phyloP scores from a whole-genome alignment of 805 yeast genomes.

The Spathaspora boniae region DNA sequence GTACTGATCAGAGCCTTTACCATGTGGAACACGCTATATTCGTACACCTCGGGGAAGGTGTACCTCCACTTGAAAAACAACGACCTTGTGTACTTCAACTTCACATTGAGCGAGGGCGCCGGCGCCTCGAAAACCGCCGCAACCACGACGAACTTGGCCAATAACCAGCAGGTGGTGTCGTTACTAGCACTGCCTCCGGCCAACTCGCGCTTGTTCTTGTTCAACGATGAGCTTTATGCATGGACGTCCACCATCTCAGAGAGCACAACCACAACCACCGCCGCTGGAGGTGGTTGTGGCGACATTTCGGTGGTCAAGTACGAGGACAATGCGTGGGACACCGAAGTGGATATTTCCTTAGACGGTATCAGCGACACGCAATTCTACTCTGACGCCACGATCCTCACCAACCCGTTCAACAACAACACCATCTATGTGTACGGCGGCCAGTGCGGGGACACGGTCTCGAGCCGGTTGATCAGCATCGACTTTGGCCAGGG shows the following conservation, averaged over 20 bases:
- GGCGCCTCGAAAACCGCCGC: too few relatives aligned
- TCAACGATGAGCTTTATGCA: slow-evolving; percentile 28
- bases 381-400: slow-evolving; percentile 34
- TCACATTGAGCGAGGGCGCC: slow-evolving; percentile 30
- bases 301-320: slow-evolving; percentile 20
- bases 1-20: too few relatives aligned
- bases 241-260: slow-evolving; percentile 10
- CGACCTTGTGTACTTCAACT: slow-evolving; percentile 33
- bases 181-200: slow-evolving; percentile 29
- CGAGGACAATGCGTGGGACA: slow-evolving; percentile 18
- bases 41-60: slow-evolving; percentile 28
- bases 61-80: slow-evolving; percentile 35
- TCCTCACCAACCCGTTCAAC: slow-evolving; percentile 37
- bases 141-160: slow-evolving; percentile 12
- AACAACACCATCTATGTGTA: slow-evolving; percentile 46
- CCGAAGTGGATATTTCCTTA: neutral
- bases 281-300: slow-evolving; percentile 25
- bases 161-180: slow-evolving; percentile 18
- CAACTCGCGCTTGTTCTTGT: slow-evolving; percentile 29
- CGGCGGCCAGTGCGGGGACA: slow-evolving; percentile 44
- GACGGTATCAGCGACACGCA: slow-evolving; percentile 20
- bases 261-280: slow-evolving; percentile 7
- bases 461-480: slow-evolving; percentile 40
- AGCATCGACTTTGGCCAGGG: slow-evolving; percentile 36
- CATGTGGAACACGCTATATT: slow-evolving; percentile 39